Base-by-base conservation (phyloP, 1,284 basidiomycete species). In the Cryptococcus amylolentus region DNA sequence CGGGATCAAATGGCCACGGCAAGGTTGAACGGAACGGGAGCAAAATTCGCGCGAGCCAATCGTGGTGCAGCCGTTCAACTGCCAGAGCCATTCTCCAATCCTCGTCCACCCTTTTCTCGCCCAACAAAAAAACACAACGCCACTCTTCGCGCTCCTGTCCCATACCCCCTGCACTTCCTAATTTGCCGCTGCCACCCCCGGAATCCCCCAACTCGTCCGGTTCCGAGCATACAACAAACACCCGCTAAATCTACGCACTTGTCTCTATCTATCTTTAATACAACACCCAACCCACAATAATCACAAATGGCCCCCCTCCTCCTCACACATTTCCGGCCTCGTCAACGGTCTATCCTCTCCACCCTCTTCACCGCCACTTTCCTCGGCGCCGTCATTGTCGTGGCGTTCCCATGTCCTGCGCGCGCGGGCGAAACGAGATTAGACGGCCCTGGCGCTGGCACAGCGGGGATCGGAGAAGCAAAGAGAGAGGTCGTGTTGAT, bases 371-470 rank as follows among this genome's bases (percentile, higher is more conserved):
- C 75, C 73, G 52, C 73, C 60, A 55, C 75, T 5, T 78, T 78
- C 57, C 70, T 78, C 48, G 77, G 75, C 47, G 72, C 75, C 8
- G 66, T 78, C 27, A 63, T 70, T 20, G 72, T 77, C 40, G 77
- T 77, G 51, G 73, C 73, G 9, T 73, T 78, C 57, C 77, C 77
- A 8, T 78, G 77, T 64, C 77, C 77, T 0, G 73, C 65, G 5
- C 56, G 67, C 48, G 62, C 66, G 2, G 49, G 57, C 39, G 28
- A 54, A 27, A 38, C 31, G 43, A 44, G 49, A 46, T 31, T 52
- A 46, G 39, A 55, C 18, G 26, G 51, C 49, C 44, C 52, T 23
- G 54, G 40, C 13, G 28, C 8, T 9, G 40, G 23, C 28, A 46
- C 44, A 14, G 27, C 14, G n/a, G 18, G 40, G 51, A 18, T 39